Evolutionary conservation across 164 flowering plant species (phyloP), one percentile per base, ranked within the genome.

Genomic region (Paratinospora sagittata): DNA sequence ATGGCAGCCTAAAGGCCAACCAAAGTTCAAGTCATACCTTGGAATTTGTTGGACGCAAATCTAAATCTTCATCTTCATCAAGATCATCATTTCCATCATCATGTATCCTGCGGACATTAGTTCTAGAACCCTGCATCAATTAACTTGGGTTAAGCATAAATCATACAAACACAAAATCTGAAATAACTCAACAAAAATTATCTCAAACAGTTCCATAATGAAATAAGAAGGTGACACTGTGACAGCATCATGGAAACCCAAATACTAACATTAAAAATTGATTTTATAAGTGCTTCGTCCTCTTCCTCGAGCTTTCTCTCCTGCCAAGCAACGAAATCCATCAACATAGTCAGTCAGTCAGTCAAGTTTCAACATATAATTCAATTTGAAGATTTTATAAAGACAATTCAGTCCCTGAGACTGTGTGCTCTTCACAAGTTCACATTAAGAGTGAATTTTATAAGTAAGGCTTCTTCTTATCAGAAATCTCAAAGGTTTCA

Each of bases 231-330:
- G 52, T 55, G 43, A 41, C n/a, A n/a, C n/a, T n/a, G n/a, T n/a
- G n/a, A n/a, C 64, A 62, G 24, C 16, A 67, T 49, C 37, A 49
- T 0, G 45, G 63, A 45, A 2, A 12, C 17, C 21, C 36, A 30
- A 49, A n/a, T 62, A 78, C 89, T 83, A 4, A 87, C 97, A 72
- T 81, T 79, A 57, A 84, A 86, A 41, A 89, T 73, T 47, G 96
- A 80, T 72, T 83, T 90, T 45, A 89, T 82, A 10, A 87, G 82
- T n/a, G 91, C 94, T 82, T 92, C 97, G 83, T 92, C 97, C 75
- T 88, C 92, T 72, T 87, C 94, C 72, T 84, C 94, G 69, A 90
- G 41, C 77, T 81, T 84, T 78, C 82, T 83, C 72, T 85, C 96
- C 96, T 90, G 87, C 66, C 49, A 78, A 8, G 47, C 37, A 27